Evolutionary conservation across 768 basidiomycete species (phyloP).

Genomic region (Serendipita sp.): DNA sequence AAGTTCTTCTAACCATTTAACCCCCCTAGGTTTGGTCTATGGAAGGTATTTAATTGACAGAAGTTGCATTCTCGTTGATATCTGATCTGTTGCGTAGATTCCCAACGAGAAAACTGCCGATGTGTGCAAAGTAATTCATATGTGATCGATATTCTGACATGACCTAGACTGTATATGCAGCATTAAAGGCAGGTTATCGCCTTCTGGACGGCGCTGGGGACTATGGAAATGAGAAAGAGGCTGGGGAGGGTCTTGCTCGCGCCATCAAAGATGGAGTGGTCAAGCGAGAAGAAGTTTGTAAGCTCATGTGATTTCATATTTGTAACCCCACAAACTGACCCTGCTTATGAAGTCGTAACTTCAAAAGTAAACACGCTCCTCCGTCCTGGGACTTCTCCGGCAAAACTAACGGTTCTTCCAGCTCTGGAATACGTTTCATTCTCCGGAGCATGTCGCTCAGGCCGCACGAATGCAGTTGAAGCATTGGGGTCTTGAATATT

Average conservation of each 20-base stretch:
- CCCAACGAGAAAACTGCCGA: not conserved
- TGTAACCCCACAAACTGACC: not conserved
- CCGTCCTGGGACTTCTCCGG: not conserved
- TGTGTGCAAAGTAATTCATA: not conserved
- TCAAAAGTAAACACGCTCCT: constrained; percentile 39
- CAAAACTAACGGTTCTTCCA: constrained; percentile 6
- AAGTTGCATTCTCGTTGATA: constrained; percentile 12
- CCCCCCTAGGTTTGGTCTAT: constrained; percentile 13
- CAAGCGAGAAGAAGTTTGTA: constrained; percentile 75
- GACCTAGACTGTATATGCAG: constrained; percentile 57
- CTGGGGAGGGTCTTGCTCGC: constrained; percentile 57
- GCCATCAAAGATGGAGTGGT: constrained; percentile 72
- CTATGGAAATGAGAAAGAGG: constrained; percentile 82
- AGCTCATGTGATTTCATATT: constrained; percentile 18
- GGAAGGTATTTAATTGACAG: constrained; percentile 17
- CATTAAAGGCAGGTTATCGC: constrained; percentile 74
- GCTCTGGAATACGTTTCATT: constrained; percentile 86
- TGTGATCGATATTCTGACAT: not conserved
- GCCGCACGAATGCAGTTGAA: constrained; percentile 32
- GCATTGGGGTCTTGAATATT: constrained; percentile 65
- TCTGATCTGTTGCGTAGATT: not conserved
- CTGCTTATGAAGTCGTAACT: constrained; percentile 45
- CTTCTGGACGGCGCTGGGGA: constrained; percentile 76
- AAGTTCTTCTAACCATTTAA: not conserved
- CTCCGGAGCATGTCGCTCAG: constrained; percentile 46